phyloP scores from a whole-genome alignment of 345 rosid species.

The Punica granatum region DNA sequence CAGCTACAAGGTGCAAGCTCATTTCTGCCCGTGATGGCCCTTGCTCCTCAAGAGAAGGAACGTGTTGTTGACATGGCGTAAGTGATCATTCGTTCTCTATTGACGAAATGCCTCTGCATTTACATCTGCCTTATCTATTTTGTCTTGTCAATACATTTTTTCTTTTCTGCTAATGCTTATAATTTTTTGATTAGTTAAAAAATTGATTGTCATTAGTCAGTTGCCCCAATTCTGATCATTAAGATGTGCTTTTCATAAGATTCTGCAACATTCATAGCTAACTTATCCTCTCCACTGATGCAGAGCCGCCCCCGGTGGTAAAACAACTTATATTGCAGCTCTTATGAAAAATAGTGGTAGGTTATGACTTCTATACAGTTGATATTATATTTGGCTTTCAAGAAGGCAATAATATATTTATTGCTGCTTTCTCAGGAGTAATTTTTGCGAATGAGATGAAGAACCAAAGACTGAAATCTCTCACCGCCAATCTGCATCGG shows the following conservation, averaged over 20 bases:
- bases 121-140: neutral
- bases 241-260: neutral
- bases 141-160: neutral
- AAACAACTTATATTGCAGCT: conserved; percentile 43
- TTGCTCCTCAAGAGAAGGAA: conserved; percentile 94
- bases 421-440: conserved; percentile 37
- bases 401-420: neutral
- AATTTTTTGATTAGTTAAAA: neutral
- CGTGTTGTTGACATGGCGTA: conserved; percentile 93
- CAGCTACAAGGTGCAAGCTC: conserved; percentile 98
- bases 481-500: conserved; percentile 87
- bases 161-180: neutral
- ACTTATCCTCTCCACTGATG: conserved; percentile 10
- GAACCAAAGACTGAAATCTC: conserved; percentile 71
- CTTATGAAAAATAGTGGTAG: conserved; percentile 59
- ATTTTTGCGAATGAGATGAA: conserved; percentile 91
- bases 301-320: conserved; percentile 93
- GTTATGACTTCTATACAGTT: conserved; percentile 12
- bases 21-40: conserved; percentile 96
- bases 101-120: neutral
- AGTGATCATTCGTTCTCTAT: conserved; percentile 20
- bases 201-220: neutral
- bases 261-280: neutral
- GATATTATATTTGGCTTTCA: neutral
- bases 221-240: neutral